phyloP scores from a whole-genome alignment of 768 basidiomycete genomes.

The Fibroporia radiculosa region DNA sequence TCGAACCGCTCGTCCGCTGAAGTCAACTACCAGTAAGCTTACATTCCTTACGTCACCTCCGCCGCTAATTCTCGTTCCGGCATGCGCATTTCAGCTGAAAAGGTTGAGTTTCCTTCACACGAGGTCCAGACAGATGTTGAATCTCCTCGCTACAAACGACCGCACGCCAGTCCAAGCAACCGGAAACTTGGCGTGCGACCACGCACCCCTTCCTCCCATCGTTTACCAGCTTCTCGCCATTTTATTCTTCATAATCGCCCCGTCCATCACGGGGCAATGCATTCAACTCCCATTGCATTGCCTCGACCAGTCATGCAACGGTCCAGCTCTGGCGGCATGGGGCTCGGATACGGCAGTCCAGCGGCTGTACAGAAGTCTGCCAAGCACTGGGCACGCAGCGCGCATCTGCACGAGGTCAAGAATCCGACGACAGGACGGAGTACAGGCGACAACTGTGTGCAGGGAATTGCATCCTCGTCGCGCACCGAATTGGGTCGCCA shows the following conservation, averaged over 20 bases:
- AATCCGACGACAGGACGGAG: background rate
- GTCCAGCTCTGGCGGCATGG: constrained; percentile 31
- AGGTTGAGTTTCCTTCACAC: constrained; percentile 13
- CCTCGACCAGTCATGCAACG: constrained; percentile 34
- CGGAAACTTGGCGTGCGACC: constrained; percentile 8
- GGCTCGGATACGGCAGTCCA: constrained; percentile 20
- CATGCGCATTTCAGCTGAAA: constrained; percentile 4
- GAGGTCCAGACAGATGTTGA: constrained; percentile 3
- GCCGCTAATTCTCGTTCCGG: background rate
- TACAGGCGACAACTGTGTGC: background rate
- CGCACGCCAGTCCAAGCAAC: background rate
- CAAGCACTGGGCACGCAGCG: constrained; percentile 54
- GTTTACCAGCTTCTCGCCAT: constrained; percentile 12
- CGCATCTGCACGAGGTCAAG: constrained; percentile 63
- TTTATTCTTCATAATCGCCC: constrained; percentile 13
- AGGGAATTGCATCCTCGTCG: too few relatives aligned
- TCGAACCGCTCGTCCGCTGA: background rate
- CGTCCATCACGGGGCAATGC: constrained; percentile 11
- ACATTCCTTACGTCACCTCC: background rate
- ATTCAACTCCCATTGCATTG: constrained; percentile 25
- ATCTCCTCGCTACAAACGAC: background rate
- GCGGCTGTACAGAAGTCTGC: constrained; percentile 37
- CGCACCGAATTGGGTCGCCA: too few relatives aligned
- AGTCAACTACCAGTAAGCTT: background rate
- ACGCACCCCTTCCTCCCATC: constrained; percentile 16